Base-by-base conservation (phyloP, 2,329 filamentous ascomycete genomes). In the Diaporthe longicolla region DNA sequence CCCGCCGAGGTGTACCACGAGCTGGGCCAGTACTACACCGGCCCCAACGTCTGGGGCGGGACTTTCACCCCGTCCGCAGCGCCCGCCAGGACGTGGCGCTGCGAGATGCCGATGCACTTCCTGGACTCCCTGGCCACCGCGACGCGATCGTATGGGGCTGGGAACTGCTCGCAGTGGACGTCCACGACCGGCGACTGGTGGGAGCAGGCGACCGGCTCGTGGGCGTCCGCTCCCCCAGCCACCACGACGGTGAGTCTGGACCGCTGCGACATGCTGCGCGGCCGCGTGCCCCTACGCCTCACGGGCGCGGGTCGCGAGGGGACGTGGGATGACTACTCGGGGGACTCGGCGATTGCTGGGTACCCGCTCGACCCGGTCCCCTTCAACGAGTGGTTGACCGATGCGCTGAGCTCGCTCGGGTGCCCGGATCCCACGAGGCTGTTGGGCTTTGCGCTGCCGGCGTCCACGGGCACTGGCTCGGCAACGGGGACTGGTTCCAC, bases 391-490 rank as follows among this genome's bases (percentile, higher is more conserved):
- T n/a, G 9, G 1, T 0, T 35, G 6, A 7, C 6, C 29, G 1
- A 21, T 11, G 26, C 15, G 7, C 21, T 66, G 29, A 66, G 61
- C 45, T 37, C 21, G 29, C 17, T 26, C 29, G 32, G 29, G 13
- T 66, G 61, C 61, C 45, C 45, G 13, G 32, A 52, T 21, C 61
- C 61, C 21, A 66, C 45, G 21, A 37, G 61, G 17, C 61, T 66
- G 21, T 19, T 66, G 13, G 13, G 11, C 61, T 50, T 66, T 15
- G 61, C 21, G 29, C 43, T 10, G 26, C 26, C 43, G 26, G 1
- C 43, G 43, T 13, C 61, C 26, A 24, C 43, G 19, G 35, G 21
- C 35, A 43, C 57, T 9, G n/a, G 35, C 0, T 59, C 57, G 35
- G 35, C 32, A 10, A 40, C 24, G 40, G 24, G 10, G 52, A 29